Conservation (phyloP, 495 filamentous ascomycete species). For the Neurospora sp. region DNA sequence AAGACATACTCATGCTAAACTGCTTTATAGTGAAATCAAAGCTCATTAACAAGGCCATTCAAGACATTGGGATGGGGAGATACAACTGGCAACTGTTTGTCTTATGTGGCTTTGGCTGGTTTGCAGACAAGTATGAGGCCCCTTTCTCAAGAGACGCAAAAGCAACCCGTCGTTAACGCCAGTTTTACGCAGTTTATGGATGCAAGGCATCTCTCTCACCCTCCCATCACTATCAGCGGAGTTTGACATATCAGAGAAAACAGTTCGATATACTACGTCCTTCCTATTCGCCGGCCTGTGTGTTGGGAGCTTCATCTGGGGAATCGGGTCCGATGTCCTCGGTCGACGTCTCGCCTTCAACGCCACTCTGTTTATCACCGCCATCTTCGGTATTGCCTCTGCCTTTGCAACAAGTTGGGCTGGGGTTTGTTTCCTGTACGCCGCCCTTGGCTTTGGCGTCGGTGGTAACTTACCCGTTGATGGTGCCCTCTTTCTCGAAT, state of each 20-base stretch:
- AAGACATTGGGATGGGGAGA: constrained; percentile 79
- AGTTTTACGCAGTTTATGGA: constrained; percentile 33
- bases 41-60: constrained; percentile 63
- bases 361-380: constrained; percentile 58
- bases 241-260: constrained; percentile 46
- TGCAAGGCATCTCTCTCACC: constrained; percentile 63
- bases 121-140: constrained; percentile 43
- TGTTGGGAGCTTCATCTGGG: constrained; percentile 71
- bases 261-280: constrained; percentile 43
- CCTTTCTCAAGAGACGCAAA: not conserved
- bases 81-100: constrained; percentile 82
- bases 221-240: constrained; percentile 60
- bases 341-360: constrained; percentile 74
- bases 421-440: constrained; percentile 48
- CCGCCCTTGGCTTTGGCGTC: constrained; percentile 40
- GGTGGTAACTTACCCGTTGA: constrained; percentile 75
- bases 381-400: constrained; percentile 60
- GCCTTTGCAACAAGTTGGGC: constrained; percentile 59
- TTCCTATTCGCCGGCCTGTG: constrained; percentile 51
- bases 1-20: not conserved
- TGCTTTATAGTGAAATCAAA: constrained; percentile 42
- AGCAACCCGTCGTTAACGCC: not conserved
- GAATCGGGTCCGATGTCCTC: constrained; percentile 61
- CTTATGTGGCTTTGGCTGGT: constrained; percentile 74
- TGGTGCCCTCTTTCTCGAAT: constrained; percentile 70